Percentiles rank a stretch among this genome's conserved stretches.
phyloP scores from a whole-genome alignment of 2,329 filamentous ascomycete genomes.

The Aspergillus amoenus region DNA sequence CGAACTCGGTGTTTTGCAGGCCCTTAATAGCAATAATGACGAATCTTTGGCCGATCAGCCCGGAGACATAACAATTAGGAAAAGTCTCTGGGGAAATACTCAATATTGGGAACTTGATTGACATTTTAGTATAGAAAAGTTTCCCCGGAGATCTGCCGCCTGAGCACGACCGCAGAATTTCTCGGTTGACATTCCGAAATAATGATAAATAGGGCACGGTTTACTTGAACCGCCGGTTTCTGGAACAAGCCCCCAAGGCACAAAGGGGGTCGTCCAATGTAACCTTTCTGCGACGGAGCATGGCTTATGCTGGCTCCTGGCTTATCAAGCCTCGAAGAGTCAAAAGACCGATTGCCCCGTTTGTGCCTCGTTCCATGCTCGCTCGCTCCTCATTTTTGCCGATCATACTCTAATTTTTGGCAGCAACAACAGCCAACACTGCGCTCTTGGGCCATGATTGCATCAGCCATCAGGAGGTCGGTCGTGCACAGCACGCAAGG shows the following conservation, averaged over 20 bases:
- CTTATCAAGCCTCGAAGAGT: background rate
- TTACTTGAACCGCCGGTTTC: background rate
- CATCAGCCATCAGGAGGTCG: conserved; percentile 1
- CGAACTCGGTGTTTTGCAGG: background rate
- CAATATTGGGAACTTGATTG: background rate
- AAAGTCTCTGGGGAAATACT: too few species aligned
- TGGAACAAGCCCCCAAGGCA: background rate
- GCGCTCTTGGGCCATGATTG: background rate
- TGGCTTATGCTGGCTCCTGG: background rate
- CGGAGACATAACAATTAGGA: too few species aligned
- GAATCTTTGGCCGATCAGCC: background rate
- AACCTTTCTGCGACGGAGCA: background rate
- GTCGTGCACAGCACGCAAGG: background rate
- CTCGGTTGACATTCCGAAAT: background rate
- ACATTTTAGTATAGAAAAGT: background rate
- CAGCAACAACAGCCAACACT: background rate
- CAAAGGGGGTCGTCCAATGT: background rate
- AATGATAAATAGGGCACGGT: too few species aligned
- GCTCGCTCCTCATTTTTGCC: background rate
- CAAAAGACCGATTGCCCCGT: background rate
- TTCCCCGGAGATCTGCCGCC: conserved; percentile 1
- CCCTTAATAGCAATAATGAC: background rate
- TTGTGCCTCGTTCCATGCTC: background rate
- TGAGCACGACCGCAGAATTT: too few species aligned
- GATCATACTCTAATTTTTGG: background rate